A percentile compares a stretch with the other conserved stretches of the same genome.
These are phyloP conservation scores for Kingdonia uniflora DNA, from an alignment of 164 flowering plant species.

Conservation along the genomic window DNA sequence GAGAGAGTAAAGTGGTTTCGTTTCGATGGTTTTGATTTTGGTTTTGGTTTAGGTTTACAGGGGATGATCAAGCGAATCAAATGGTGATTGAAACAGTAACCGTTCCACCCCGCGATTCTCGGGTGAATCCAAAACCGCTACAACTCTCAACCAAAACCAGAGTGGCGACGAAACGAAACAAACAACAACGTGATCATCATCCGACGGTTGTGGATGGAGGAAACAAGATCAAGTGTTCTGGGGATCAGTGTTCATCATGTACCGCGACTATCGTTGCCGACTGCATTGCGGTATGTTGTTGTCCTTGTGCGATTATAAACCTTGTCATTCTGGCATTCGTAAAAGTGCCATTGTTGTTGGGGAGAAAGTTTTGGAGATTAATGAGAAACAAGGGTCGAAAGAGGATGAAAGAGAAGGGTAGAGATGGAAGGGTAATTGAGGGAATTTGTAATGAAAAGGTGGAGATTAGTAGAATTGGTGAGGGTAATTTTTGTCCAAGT, in stretches of 20 bases:
- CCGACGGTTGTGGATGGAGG: no score
- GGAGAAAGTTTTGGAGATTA: constrained; percentile 33
- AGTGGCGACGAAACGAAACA: no score
- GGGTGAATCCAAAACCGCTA: no score
- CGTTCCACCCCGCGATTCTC: no score
- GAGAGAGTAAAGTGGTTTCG: no score
- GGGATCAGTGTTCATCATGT: constrained; percentile 28
- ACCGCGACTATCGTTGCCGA: constrained; percentile 53
- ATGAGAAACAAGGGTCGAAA: constrained; percentile 6
- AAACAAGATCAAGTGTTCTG: constrained; percentile 8
- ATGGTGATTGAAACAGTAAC: no score
- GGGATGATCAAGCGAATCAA: no score
- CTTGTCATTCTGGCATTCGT: constrained; percentile 45
- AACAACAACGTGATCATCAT: no score
- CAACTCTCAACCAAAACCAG: no score
- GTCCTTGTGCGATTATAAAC: constrained; percentile 61
- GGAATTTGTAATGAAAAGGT: not conserved
- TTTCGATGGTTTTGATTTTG: no score
- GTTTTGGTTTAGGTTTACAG: no score
- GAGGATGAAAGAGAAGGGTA: constrained; percentile 6
- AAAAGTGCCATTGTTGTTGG: constrained; percentile 53
- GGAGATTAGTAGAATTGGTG: no score
- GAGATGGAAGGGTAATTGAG: constrained; percentile 2
- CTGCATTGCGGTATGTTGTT: constrained; percentile 80
- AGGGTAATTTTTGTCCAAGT: constrained; percentile 20